phyloP scores from a whole-genome alignment of 176 grass and related monocot species.

The Phyllostachys edulis region DNA sequence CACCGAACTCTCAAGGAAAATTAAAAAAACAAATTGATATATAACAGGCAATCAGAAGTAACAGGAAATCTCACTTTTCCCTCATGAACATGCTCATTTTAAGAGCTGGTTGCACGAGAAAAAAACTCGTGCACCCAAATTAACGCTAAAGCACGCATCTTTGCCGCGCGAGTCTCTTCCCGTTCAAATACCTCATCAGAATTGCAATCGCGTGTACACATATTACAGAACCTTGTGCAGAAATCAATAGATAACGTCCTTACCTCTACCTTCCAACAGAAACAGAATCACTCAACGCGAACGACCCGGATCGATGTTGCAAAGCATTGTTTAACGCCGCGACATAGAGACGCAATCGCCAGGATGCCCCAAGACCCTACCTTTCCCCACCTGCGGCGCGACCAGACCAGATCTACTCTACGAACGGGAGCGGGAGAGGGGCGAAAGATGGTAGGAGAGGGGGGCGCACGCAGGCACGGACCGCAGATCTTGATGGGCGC shows the following conservation, averaged over 20 bases:
- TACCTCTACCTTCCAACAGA: neutral
- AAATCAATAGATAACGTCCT: neutral
- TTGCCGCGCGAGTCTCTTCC: neutral
- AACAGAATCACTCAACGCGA: constrained; percentile 8
- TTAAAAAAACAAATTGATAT: neutral
- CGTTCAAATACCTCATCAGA: neutral
- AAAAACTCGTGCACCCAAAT: neutral
- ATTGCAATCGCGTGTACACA: neutral
- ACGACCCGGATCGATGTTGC: neutral
- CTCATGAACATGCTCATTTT: neutral
- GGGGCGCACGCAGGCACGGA: constrained; percentile 11
- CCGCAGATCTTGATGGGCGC: constrained; percentile 96
- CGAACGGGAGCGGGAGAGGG: neutral
- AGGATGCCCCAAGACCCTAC: neutral
- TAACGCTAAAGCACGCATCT: neutral
- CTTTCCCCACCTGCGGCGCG: neutral
- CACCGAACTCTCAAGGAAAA: neutral
- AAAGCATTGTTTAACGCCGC: neutral
- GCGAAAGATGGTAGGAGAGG: neutral
- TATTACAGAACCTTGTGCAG: neutral
- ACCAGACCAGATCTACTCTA: constrained; percentile 39
- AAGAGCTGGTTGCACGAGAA: neutral
- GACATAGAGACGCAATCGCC: neutral
- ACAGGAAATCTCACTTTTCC: neutral
- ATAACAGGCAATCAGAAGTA: neutral